Evolutionary conservation across 139 green algal species (phyloP), one percentile per base, ranked within the genome.

Genomic region (Coelastrella sp.): DNA sequence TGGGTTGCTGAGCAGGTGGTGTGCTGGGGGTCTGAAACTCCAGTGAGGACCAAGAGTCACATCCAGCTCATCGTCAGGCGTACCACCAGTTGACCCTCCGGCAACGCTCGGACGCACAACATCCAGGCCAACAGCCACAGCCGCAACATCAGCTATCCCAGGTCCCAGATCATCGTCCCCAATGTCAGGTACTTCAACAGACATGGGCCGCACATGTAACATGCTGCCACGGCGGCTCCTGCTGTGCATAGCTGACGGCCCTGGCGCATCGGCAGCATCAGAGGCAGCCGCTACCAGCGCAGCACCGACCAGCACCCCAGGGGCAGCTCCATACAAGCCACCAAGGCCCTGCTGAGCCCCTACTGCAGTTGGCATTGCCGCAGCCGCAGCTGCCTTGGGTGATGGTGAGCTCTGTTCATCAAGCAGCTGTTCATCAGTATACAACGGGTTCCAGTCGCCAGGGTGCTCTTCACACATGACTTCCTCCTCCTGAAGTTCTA

Each of bases 401-500:
- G 79, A 68, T 79, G 87, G 64, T 82, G 78, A 80, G 3, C 22
- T 3, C 56, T 74, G 76, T 16, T 93, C 87, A 73, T 88, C 82
- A 54, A 94, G 80, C 60, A 94, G 75, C 89, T 94, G 85, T 3
- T 91, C 89, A 16, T 94, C 92, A 59, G 65, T 91, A 83, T 91
- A 94, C 7, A 90, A 85, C 7, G 93, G 93, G 89, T 95, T 91
- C 93, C 93, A 95, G 58, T 95, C 93, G 19, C 68, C 64, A 57
- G 61, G 80, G 32, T 74, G 66, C 78, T 86, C 87, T 22, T 16
- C 23, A 20, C 59, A 65, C 60, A 71, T 83, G 10, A 60, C 82
- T 64, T 66, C 64, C 16, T 47, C 61, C 23, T 78, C 79, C 73
- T 89, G 77, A 68, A 90, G 89, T 11, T 54, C 14, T 58, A 74